Conservation (phyloP, 2,329 filamentous ascomycete genomes). For the Bimuria novae-zelandiae region DNA sequence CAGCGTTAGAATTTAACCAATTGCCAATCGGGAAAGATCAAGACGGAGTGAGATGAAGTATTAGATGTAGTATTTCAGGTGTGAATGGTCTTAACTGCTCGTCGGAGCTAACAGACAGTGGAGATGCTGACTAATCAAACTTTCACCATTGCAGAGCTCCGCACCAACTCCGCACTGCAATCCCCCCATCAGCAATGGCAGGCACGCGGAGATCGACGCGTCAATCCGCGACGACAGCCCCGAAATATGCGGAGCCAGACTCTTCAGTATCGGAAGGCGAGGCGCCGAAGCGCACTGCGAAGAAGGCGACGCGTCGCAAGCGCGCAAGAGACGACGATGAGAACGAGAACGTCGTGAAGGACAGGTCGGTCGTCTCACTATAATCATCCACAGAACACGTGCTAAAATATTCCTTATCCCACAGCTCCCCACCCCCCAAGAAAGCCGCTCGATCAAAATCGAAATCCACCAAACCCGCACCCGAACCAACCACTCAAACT, state of each 20-base stretch:
- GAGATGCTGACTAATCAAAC: constrained; percentile 5
- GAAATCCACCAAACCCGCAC: neutral
- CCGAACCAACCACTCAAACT: constrained; percentile 11
- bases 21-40: too few species aligned
- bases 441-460: constrained; percentile 21
- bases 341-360: constrained; percentile 14
- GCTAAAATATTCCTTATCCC: neutral
- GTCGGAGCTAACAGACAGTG: too few species aligned
- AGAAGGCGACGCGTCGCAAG: constrained; percentile 34
- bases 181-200: constrained; percentile 25
- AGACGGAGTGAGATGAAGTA: too few species aligned
- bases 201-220: constrained; percentile 38
- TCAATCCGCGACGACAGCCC: constrained; percentile 20
- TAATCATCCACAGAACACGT: neutral
- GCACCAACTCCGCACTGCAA: neutral
- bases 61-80: too few species aligned
- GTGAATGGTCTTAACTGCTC: too few species aligned
- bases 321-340: constrained; percentile 28
- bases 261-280: constrained; percentile 21
- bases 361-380: constrained; percentile 6
- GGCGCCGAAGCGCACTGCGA: constrained; percentile 24
- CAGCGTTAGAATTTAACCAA: too few species aligned
- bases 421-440: constrained; percentile 24
- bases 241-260: constrained; percentile 27
- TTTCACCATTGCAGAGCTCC: neutral